These are phyloP conservation scores for Colletotrichum higginsianum DNA, from an alignment of 2,329 filamentous ascomycete species.

Conservation along the genomic window DNA sequence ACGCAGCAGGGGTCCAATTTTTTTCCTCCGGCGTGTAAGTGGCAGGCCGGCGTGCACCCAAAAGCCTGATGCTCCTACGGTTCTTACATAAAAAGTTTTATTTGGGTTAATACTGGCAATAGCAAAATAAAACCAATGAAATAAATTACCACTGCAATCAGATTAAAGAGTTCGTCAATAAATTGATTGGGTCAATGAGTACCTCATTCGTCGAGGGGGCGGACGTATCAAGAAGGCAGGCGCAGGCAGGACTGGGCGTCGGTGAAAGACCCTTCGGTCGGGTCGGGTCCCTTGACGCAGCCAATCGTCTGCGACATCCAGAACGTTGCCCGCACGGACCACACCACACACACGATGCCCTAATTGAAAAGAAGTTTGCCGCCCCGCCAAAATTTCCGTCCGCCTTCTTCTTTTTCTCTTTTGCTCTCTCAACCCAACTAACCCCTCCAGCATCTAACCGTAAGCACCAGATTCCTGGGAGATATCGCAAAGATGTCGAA, in stretches of 20 bases:
- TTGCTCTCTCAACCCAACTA: conserved; percentile 27
- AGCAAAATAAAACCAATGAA: too few species aligned
- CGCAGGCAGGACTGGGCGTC: background rate
- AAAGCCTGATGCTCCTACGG: background rate
- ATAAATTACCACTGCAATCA: too few species aligned
- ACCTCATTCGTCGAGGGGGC: conserved; percentile 24
- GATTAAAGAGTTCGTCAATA: background rate
- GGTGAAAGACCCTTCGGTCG: conserved; percentile 32
- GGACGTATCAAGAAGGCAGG: background rate
- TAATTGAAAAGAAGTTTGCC: conserved; percentile 30
- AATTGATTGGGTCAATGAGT: conserved; percentile 18
- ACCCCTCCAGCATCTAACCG: conserved; percentile 39
- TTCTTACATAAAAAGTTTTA: conserved; percentile 24
- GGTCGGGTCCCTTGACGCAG: background rate
- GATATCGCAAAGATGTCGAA: conserved; percentile 54
- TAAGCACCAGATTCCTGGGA: conserved; percentile 45
- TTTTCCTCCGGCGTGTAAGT: conserved; percentile 20
- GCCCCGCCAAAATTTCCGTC: conserved; percentile 38
- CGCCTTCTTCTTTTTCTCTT: background rate
- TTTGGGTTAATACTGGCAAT: too few species aligned
- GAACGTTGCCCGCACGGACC: conserved; percentile 35
- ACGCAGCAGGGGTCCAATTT: conserved; percentile 11
- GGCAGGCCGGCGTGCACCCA: conserved; percentile 19
- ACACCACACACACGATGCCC: conserved; percentile 36
- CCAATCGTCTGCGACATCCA: conserved; percentile 35